Base-by-base conservation (phyloP, 1,139 yeast genomes). In the Groenewaldozyma sp. region DNA sequence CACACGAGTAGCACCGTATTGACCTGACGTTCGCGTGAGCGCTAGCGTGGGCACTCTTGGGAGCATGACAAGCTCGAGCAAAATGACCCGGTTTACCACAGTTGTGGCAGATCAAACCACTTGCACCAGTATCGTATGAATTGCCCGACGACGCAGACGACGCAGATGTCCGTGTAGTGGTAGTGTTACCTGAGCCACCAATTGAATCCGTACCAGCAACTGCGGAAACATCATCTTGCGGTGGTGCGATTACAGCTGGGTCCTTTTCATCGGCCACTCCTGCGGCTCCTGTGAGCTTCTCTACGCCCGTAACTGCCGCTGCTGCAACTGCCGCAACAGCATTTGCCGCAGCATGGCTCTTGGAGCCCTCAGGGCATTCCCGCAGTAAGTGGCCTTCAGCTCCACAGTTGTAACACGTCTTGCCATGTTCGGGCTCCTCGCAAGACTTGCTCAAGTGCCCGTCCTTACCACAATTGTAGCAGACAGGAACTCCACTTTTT, bases 51-150 rank as follows among this genome's bases (percentile, higher is more conserved):
- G 10, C 5, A 9, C n/a, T 18, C 10, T n/a, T 18, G 17, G 7
- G 14, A 24, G 44, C 38, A 29, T 77, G 76, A 67, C 95, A 87
- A 62, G 74, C 78, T 61, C 83, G 91, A 49, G 95, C 95, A 61
- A 84, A 73, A 71, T 86, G 95, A 50, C 95, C 95, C 52, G 81
- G 73, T 68, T 83, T 84, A 58, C 95, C 95, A 69, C 95, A 87
- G 66, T 83, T 84, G 74, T 84, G 86, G 67, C 96, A 87, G 57
- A 80, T 76, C 48, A 38, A 34, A 20, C 74, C 72, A n/a, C n/a
- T n/a, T 26, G 37, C 20, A 7, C 11, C 10, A 7, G 10, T 22
- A 11, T 22, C 26, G 7, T 7, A 7, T 22, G 26, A 7, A 7
- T 22, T 22, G 7, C 26, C 11, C 10, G 7, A 7, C 10, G 26